phyloP scores from a whole-genome alignment of 352 stramenopile species.

The Globisporangium nagaii region DNA sequence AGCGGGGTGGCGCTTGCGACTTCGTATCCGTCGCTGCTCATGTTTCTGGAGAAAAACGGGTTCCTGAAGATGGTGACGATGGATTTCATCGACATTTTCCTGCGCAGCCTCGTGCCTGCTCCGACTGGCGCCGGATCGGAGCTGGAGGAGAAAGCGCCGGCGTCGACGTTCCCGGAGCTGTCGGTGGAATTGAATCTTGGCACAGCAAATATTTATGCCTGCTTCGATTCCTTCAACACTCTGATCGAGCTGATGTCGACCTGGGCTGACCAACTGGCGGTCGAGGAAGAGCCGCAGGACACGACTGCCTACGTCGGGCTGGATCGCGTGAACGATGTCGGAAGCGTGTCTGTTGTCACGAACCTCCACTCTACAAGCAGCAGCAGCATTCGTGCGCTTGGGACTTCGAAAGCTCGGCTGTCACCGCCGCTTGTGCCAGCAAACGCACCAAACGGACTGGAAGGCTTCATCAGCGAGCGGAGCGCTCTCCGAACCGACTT shows the following conservation, averaged over 20 bases:
- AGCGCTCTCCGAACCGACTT: background rate
- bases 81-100: constrained; percentile 81
- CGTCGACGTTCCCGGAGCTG: constrained; percentile 57
- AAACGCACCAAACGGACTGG: background rate
- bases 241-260: constrained; percentile 65
- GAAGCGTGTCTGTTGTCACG: constrained; percentile 67
- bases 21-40: constrained; percentile 66
- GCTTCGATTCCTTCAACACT: constrained; percentile 88
- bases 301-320: constrained; percentile 77
- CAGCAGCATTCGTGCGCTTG: constrained; percentile 19
- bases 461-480: background rate
- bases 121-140: constrained; percentile 5
- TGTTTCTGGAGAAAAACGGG: constrained; percentile 74
- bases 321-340: constrained; percentile 48
- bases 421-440: background rate
- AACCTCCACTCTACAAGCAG: constrained; percentile 43
- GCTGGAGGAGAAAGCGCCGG: constrained; percentile 28
- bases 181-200: constrained; percentile 79
- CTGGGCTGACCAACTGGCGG: constrained; percentile 67
- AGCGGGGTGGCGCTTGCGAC: background rate
- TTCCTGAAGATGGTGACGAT: constrained; percentile 84
- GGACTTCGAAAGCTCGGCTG: constrained; percentile 4
- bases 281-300: constrained; percentile 56
- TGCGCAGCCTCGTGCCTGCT: constrained; percentile 55
- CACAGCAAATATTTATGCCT: constrained; percentile 85